Base-by-base conservation (phyloP, 139 green algal species). In the Asterochloris sp. region DNA sequence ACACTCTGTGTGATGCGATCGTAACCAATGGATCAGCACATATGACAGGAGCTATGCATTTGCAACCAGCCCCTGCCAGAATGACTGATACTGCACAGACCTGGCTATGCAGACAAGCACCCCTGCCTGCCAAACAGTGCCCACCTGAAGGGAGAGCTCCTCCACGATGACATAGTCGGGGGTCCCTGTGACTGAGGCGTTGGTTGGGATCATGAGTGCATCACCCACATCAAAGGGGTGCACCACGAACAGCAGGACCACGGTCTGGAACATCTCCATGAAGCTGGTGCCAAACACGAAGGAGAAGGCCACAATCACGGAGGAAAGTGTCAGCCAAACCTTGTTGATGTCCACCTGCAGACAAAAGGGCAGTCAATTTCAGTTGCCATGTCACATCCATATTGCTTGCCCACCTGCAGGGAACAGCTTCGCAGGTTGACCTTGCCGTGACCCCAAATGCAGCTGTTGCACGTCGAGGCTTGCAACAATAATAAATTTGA, bases 141-240 rank as follows among this genome's bases (percentile, higher is more conserved):
- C 12, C 24, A 80, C 76, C 76, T 69, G 60, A 80, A 80, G 76
- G 24, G 76, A 80, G 38, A 81, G 62, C 63, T 81, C 77, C 77
- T 81, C 77, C 23, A 81, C 77, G 0, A 81, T n/a, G 27, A 63
- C 68, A 28, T 81, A 81, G 15, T 81, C 77, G 27, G 77, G 61
- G 27, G 62, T 10, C 13, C 76, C 76, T 1, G 26, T 74, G 21
- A 28, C 77, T 28, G 62, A 63, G 77, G 83, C 84, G 27, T 82
- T 62, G 13, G 17, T 71, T 28, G 77, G 85, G 73, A 92, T 73
- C 62, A 86, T 29, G 62, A 92, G 47, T 8, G 75, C 87, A 82
- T 95, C 92, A 10, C 90, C 92, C 12, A 95, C 90, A 78, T 95
- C 92, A 85, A 92, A 96, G 73, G 92, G 86, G 83, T 94, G 92